Base-by-base conservation (phyloP, 2,329 filamentous ascomycete genomes). In the Pestalotiopsis sp. region DNA sequence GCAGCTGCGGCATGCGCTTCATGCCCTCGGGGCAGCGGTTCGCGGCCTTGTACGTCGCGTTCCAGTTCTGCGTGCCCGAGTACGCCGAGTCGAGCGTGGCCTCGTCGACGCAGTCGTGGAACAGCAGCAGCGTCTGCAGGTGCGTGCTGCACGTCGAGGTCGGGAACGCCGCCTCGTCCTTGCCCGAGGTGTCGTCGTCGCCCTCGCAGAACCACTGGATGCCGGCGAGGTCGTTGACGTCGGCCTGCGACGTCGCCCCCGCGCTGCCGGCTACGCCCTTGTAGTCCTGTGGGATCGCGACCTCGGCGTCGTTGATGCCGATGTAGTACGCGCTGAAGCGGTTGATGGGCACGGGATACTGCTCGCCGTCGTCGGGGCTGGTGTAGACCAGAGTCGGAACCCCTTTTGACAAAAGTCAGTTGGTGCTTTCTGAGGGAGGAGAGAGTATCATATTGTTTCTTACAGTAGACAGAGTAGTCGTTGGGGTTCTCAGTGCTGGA, bases 81-180 rank as follows among this genome's bases (percentile, higher is more conserved):
- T 81, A 81, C 73, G 68, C 71, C 31, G 71, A 68, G 68, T 74
- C 71, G 52, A 74, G 71, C 23, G 69, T 72, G 59, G 68, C 71
- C 56, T 67, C 49, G 72, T 83, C 79, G 72, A 82, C 79, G 72
- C 82, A 83, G 70, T 82, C 75, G 20, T 78, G 82, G 76, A 83
- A 85, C 52, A 68, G 68, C n/a, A 41, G 87, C 86, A 73, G 90
- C 86, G 78, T 89, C 86, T 70, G 87, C 82, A 64, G 85, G 88
- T 12, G 92, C 89, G 64, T 87, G 85, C 72, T 86, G 11, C 90
- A 92, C 0, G 91, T 91, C 66, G 89, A 89, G 70, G 92, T 91
- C 36, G 91, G 91, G 75, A 92, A 90, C 23, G 90, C 91, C 75
- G 93, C 93, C 9, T 89, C 90, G 25, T 92, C 85, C 2, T 90